Evolutionary conservation across 495 filamentous ascomycete genomes (phyloP), one percentile per base, ranked within the genome.

Genomic region (Aspergillus ostianus): DNA sequence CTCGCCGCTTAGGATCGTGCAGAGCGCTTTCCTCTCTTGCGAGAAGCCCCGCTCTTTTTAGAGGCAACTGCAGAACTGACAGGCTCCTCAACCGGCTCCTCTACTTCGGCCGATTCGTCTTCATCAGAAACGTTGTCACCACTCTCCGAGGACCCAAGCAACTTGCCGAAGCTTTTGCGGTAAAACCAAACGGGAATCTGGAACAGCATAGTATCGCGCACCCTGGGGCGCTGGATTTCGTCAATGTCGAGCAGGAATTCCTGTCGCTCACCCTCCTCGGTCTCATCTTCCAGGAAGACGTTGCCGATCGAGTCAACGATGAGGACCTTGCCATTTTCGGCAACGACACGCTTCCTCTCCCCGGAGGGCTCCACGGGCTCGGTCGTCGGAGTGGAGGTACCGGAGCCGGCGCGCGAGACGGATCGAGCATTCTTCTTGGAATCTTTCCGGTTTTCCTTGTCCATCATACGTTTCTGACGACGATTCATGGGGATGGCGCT

Each of bases 291-390:
- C 15, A 98, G 78, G 72, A 88, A 98, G 23, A 98, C 94, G 68
- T 95, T 91, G 7, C 94, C 94, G 18, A 86, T 76, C 0, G 90
- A 90, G 73, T 98, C 94, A 7, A 98, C 94, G 60, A 98, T 88
- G 45, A 98, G 72, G 0, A 94, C 81, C 76, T 98, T 98, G 47
- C 94, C 94, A 68, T 98, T 98, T 79, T 96, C 89, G 2, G 92
- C 93, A 26, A 92, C 83, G 19, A 98, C 89, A 12, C 86, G 77
- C 81, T 92, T 93, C 73, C 88, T 90, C 45, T 88, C 77, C 2
- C 91, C 91, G 61, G 82, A 65, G 61, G 89, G 65, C 70, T 81
- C 70, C 55, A 78, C 69, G 59, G 81, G 49, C 47, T 82, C 82
- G 5, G 77, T 77, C 10, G 77, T 70, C 0, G 81, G 77, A 2